Evolutionary conservation across 345 rosid genomes (phyloP).

Genomic region (Murraya koenigii): DNA sequence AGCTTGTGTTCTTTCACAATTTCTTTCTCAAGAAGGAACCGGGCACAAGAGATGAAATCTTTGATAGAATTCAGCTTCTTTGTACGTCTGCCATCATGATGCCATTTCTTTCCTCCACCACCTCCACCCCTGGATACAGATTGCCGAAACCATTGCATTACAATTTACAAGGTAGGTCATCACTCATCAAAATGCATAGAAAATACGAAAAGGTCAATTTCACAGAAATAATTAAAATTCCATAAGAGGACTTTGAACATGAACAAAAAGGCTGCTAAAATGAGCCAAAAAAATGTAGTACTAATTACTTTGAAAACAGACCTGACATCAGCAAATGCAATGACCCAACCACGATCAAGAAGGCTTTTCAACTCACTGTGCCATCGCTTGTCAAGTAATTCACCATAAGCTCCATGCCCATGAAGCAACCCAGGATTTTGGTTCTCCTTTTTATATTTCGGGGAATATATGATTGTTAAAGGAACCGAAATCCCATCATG

Average conservation of each 20-base stretch:
- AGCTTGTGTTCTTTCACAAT: slow-evolving; percentile 72
- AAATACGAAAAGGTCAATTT: background rate
- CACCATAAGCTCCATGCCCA: slow-evolving; percentile 97
- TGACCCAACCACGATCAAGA: slow-evolving; percentile 95
- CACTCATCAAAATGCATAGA: background rate
- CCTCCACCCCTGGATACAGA: slow-evolving; percentile 81
- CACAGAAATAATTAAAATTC: background rate
- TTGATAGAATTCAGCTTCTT: slow-evolving; percentile 70
- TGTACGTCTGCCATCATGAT: slow-evolving; percentile 61
- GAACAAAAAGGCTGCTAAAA: slow-evolving; percentile 4
- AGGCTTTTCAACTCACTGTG: slow-evolving; percentile 89
- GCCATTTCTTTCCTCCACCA: slow-evolving; percentile 82
- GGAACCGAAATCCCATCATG: slow-evolving; percentile 77
- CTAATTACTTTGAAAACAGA: slow-evolving; percentile 25
- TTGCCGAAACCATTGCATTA: slow-evolving; percentile 8
- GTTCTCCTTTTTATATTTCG: slow-evolving; percentile 38
- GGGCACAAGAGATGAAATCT: slow-evolving; percentile 80
- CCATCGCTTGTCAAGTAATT: slow-evolving; percentile 89
- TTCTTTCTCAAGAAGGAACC: slow-evolving; percentile 59
- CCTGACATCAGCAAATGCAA: slow-evolving; percentile 98
- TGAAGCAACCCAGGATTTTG: slow-evolving; percentile 73
- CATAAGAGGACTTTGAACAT: slow-evolving; percentile 1
- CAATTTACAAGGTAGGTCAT: background rate
- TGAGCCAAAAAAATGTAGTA: background rate
- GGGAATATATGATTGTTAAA: slow-evolving; percentile 71